Base-by-base conservation (phyloP, 345 rosid species). In the Eutrema japonicum region DNA sequence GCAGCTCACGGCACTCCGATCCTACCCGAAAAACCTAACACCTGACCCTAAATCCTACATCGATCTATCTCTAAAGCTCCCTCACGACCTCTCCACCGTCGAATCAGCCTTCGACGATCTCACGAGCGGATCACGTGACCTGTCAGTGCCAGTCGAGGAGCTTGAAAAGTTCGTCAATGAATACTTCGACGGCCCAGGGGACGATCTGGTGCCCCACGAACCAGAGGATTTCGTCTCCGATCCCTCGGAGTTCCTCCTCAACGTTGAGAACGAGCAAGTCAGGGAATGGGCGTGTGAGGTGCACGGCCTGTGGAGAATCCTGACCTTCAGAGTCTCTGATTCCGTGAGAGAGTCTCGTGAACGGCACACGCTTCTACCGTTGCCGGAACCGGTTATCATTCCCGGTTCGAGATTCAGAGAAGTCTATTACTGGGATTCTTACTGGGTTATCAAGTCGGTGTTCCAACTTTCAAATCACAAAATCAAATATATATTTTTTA, bases 381-480 rank as follows among this genome's bases (percentile, higher is more conserved):
- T 95, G 82, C 94, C 98, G 10, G 81, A 73, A 72, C 80, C 87
- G 47, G 81, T 81, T 42, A 63, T 95, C 2, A 71, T 95, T 13
- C 97, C 98, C 14, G 99, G 99, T 7, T 90, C 96, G 14, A 83
- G 99, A 50, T 95, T 95, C 58, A 71, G 85, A 51, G 98, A 92
- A 80, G 92, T 90, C n/a, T 89, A 87, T 75, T 92, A 92, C 72
- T 92, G 99, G 98, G 99, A 95, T 80, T 92, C 97, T 56, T 88
- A 90, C 30, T 92, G 99, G 99, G 81, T 95, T 56, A 85, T 95
- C 78, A 90, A 88, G 98, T 90, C 27, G 48, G 84, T 74, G 36
- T 47, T 74, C 16, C 47, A 30, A 12, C 41, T 48, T 47, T 47
- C 30, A 55, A 42, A 38, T 38, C 40, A 50, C 12, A 14, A 16